Evolutionary conservation across 371 early-diverging fungal species (phyloP).

Genomic region (Apophysomyces trapeziformis): DNA sequence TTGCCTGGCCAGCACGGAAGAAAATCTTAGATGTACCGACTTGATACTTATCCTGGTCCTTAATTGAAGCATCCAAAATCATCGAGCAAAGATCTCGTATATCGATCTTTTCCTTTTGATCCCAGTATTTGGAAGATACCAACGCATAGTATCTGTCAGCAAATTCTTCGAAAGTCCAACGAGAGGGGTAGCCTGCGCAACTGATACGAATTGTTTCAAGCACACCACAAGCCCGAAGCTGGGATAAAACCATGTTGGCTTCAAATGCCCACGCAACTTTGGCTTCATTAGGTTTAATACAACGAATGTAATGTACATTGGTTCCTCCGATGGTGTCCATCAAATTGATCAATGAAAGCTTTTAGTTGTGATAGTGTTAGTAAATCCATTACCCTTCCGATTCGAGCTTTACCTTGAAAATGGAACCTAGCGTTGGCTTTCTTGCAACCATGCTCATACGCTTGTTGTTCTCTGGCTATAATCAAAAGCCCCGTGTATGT

Average conservation of each 20-base stretch:
- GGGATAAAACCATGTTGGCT: conserved; percentile 89
- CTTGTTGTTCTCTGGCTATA: conserved; percentile 41
- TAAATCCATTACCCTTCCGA: background rate
- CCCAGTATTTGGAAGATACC: conserved; percentile 74
- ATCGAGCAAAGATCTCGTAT: conserved; percentile 55
- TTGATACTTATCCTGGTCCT: conserved; percentile 88
- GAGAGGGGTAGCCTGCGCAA: conserved; percentile 97
- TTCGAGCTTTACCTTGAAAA: conserved; percentile 50
- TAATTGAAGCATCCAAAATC: conserved; percentile 75
- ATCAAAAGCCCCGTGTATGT: background rate
- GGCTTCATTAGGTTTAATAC: conserved; percentile 96
- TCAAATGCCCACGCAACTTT: conserved; percentile 91
- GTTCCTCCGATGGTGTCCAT: conserved; percentile 94
- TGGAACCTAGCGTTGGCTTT: conserved; percentile 89
- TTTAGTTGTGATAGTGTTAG: background rate
- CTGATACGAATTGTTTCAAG: conserved; percentile 99
- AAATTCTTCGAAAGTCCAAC: conserved; percentile 93
- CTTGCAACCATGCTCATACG: conserved; percentile 58
- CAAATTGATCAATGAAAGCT: conserved; percentile 80
- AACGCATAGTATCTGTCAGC: conserved; percentile 89
- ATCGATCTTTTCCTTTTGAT: conserved; percentile 43
- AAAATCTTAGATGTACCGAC: conserved; percentile 98
- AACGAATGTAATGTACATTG: conserved; percentile 96
- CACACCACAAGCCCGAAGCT: conserved; percentile 99
- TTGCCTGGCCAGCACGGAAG: conserved; percentile 93